These are phyloP conservation scores for Claviceps humidiphila DNA, from an alignment of 2,329 filamentous ascomycete genomes.

Conservation along the genomic window DNA sequence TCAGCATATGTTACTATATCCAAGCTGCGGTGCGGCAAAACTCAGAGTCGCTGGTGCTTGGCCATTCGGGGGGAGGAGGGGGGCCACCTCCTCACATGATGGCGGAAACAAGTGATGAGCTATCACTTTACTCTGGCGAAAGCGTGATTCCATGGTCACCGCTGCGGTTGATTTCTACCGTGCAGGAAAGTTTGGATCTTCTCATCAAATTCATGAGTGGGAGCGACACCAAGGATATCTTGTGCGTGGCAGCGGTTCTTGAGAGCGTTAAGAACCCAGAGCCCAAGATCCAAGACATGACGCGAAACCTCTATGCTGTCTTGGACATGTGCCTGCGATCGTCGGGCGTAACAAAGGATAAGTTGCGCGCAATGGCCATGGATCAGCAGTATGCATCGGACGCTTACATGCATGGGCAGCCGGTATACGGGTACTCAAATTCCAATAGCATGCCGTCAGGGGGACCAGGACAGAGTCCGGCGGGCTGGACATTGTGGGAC, in stretches of 20 bases:
- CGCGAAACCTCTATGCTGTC: constrained; percentile 26
- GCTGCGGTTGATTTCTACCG: constrained; percentile 26
- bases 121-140: constrained; percentile 20
- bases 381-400: constrained; percentile 3
- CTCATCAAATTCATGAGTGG: constrained; percentile 32
- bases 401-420: constrained; percentile 10
- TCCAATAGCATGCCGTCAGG: constrained; percentile 14
- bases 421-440: constrained; percentile 18
- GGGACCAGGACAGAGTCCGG: constrained; percentile 16
- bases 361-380: constrained; percentile 3
- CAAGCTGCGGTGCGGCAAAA: constrained; percentile 18
- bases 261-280: constrained; percentile 30
- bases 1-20: constrained; percentile 44
- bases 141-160: constrained; percentile 29
- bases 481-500: constrained; percentile 27
- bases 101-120: constrained; percentile 1
- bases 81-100: constrained; percentile 15
- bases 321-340: constrained; percentile 31
- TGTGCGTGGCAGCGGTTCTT: constrained; percentile 34
- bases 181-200: constrained; percentile 33
- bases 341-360: constrained; percentile 28
- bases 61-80: constrained; percentile 15
- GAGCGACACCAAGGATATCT: constrained; percentile 37
- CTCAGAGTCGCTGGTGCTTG: constrained; percentile 16
- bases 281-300: constrained; percentile 28